These are phyloP conservation scores for Fusarium floridanum DNA, from an alignment of 2,329 filamentous ascomycete species.

Conservation along the genomic window DNA sequence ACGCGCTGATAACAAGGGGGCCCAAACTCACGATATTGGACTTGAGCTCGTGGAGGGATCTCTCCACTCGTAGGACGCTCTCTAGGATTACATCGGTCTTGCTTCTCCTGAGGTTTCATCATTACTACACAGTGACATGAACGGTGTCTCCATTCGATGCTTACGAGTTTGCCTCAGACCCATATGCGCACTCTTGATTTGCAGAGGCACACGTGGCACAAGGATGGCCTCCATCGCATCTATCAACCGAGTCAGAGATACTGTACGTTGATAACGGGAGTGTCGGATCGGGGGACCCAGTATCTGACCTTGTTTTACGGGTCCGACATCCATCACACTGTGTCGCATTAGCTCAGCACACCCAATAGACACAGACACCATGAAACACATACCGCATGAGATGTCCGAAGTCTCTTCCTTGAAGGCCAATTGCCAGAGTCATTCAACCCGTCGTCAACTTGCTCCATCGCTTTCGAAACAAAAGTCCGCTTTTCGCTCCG, in stretches of 20 bases:
- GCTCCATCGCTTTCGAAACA: slow-evolving; percentile 41
- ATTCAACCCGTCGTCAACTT: slow-evolving; percentile 33
- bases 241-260: slow-evolving; percentile 39
- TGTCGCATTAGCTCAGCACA: background rate
- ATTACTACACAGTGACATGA: slow-evolving; percentile 15
- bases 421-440: slow-evolving; percentile 47
- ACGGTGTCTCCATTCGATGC: slow-evolving; percentile 18
- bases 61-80: slow-evolving; percentile 62
- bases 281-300: background rate
- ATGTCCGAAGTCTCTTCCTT: slow-evolving; percentile 58
- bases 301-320: slow-evolving; percentile 60
- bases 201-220: slow-evolving; percentile 55
- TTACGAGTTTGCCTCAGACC: slow-evolving; percentile 59
- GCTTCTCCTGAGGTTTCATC: slow-evolving; percentile 52
- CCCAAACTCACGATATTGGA: slow-evolving; percentile 53
- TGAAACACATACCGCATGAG: slow-evolving; percentile 55
- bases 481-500: slow-evolving; percentile 42
- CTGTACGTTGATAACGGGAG: background rate
- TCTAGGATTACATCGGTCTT: slow-evolving; percentile 66
- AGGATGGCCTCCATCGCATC: slow-evolving; percentile 62
- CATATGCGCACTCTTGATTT: slow-evolving; percentile 57
- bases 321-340: slow-evolving; percentile 63
- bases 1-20: too few species aligned
- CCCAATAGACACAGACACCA: background rate
- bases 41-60: slow-evolving; percentile 59